Evolutionary conservation across 768 basidiomycete species (phyloP), one percentile per base, ranked within the genome.

Genomic region (Termitomyces eurrhizus): DNA sequence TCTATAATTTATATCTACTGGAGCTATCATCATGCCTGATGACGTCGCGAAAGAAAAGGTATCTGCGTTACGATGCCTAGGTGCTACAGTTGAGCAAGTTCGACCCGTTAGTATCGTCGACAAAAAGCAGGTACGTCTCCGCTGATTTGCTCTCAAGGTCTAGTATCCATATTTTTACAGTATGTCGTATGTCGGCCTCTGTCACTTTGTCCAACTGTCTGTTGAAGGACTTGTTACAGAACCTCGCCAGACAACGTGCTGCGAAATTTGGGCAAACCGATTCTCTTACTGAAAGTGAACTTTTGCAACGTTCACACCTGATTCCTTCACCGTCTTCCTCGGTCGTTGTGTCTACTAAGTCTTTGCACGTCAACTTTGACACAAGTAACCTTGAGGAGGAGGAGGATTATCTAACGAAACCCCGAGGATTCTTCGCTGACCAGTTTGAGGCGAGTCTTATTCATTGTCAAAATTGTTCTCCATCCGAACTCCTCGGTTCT

Each of bases 51-150:
- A 88, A 59, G 96, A 99, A 73, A 99, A 99, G 69, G 88, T 94
- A 2, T 87, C 89, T 64, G 88, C 92, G 0, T 75, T 98, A 21
- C 78, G 82, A 58, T 85, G 89, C 2, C 84, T 98, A 0, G 96
- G 96, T 7, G 95, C 95, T 0, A 78, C 84, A n/a, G 91, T 98
- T 1, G 90, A 93, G 68, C 83, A 90, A 56, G 93, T 95, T 33
- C 81, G 93, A n/a, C 93, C 94, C 4, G 91, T 93, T 4, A 96
- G 95, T 66, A 98, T 98, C 62, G 90, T 99, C 13, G 96, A 98
- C 76, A 93, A 93, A 74, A 94, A 93, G 71, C 95, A 97, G 83
- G 92, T 88, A 54, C 45, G 80, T 50, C 66, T 29, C 42, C 55
- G 56, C 37, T 41, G 39, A 41, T 29, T 8, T 66, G 44, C 36